These are phyloP conservation scores for Lactifluus rugatus DNA, from an alignment of 768 basidiomycete species.

Conservation along the genomic window DNA sequence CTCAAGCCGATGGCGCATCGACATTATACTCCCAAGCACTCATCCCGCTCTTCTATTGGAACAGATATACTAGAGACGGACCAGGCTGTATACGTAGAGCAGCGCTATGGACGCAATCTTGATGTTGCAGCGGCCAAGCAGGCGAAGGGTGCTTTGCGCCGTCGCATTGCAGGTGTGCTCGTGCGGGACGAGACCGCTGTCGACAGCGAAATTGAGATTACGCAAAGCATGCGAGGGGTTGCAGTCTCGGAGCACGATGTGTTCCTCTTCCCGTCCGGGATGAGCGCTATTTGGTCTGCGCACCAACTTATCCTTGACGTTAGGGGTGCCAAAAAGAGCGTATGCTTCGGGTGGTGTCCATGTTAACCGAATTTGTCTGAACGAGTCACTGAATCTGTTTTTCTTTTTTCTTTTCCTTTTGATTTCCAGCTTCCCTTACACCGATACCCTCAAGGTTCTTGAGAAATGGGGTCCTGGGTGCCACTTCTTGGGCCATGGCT, in stretches of 20 bases:
- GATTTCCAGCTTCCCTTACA: constrained; percentile 74
- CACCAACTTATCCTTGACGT: constrained; percentile 58
- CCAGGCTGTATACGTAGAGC: constrained; percentile 73
- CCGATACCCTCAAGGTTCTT: constrained; percentile 87
- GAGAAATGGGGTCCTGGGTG: constrained; percentile 96
- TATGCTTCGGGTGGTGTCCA: constrained; percentile 82
- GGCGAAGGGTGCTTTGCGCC: constrained; percentile 83
- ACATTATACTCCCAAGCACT: constrained; percentile 43
- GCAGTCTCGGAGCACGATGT: constrained; percentile 80
- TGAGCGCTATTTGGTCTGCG: constrained; percentile 91
- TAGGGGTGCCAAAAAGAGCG: constrained; percentile 60
- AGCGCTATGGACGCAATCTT: constrained; percentile 88
- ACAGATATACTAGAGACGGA: constrained; percentile 40
- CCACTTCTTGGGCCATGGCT: constrained; percentile 76
- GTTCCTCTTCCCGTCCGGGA: constrained; percentile 78
- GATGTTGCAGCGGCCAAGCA: constrained; percentile 58
- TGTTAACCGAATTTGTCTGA: background rate
- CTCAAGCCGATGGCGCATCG: constrained; percentile 33
- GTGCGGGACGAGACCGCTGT: constrained; percentile 45
- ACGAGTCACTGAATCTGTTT: background rate
- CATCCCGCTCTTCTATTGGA: background rate
- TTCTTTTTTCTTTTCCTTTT: background rate
- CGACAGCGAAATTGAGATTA: constrained; percentile 37
- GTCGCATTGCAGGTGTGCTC: constrained; percentile 82
- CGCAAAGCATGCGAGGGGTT: constrained; percentile 61